A percentile compares a stretch with the other conserved stretches of the same genome.
phyloP scores from a whole-genome alignment of 768 basidiomycete species.

The Collybia sordida region DNA sequence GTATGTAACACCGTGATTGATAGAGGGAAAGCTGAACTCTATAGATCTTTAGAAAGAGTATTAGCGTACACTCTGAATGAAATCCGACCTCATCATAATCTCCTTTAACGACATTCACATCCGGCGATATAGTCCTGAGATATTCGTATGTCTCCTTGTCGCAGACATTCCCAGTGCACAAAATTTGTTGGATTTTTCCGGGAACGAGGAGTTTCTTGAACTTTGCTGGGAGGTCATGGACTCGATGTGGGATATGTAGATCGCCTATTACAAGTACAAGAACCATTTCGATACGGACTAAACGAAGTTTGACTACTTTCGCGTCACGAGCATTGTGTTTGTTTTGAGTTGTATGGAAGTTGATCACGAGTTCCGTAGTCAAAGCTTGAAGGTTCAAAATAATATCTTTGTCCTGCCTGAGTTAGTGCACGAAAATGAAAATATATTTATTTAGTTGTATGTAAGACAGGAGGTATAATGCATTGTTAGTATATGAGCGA shows the following conservation, averaged over 20 bases:
- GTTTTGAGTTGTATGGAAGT: no score
- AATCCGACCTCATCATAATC: constrained; percentile 92
- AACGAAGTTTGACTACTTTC: no score
- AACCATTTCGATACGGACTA: constrained; percentile 52
- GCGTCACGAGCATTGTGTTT: no score
- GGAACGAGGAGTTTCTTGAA: constrained; percentile 96
- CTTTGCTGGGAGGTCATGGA: constrained; percentile 89
- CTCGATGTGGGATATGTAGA: constrained; percentile 90
- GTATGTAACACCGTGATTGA: constrained; percentile 79
- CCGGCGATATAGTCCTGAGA: constrained; percentile 88
- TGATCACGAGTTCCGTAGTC: no score
- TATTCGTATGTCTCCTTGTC: constrained; percentile 98
- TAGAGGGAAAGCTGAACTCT: constrained; percentile 73
- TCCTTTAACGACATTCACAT: constrained; percentile 88
- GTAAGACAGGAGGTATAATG: no score
- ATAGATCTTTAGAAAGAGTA: constrained; percentile 1
- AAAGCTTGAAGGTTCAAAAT: no score
- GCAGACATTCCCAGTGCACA: constrained; percentile 96
- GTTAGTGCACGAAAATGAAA: no score
- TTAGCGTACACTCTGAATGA: neutral
- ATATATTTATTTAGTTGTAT: no score
- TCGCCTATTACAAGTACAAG: constrained; percentile 97
- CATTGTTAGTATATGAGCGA: no score
- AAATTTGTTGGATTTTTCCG: constrained; percentile 97
- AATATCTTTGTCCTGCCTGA: no score